Base-by-base conservation (phyloP, 495 filamentous ascomycete species). In the Penicillium canescens region DNA sequence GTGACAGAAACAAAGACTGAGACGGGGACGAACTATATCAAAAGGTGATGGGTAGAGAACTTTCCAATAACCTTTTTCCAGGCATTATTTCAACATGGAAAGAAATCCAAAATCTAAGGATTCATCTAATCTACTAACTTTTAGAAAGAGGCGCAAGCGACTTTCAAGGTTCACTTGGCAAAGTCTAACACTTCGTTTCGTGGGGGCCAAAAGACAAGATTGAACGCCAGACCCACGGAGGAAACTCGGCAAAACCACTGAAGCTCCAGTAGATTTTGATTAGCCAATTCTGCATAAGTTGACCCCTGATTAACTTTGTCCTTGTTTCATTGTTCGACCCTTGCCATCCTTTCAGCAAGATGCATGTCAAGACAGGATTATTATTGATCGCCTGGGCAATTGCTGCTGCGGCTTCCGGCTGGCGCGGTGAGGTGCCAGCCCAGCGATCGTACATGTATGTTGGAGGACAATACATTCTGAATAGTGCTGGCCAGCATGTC, bases 361-460 rank as follows among this genome's bases (percentile, higher is more conserved):
- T 48, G 38, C 44, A 49, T 31, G 41, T 53, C 3, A 55, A 50
- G 21, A 49, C 39, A 55, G 39, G 31, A 2, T 31, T 55, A 3
- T 44, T 44, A 34, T 55, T 44, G 45, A 50, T 44, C 13, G 45
- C 20, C 21, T 18, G 39, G 18, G 52, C 46, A 28, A 31, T 49
- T 50, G 45, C 31, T 44, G 40, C 52, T 20, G 18, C 1, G 18
- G 52, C 45, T 44, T 49, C 45, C 34, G 33, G 39, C 39, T 50
- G 38, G 52, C 4, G 21, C 9, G 34, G 20, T 16, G 52, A 55
- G 45, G 40, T 44, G 2, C 40, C 52, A 37, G 52, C 52, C 21
- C 45, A 57, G 37, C 66, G 73, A 51, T 54, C 52, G n/a, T 76
- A 77, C 10, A 78, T 80, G 59, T 82, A 82, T 55, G 68, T 78